Conservation (phyloP, 1,139 yeast species). For the Wickerhamiella infanticola region DNA sequence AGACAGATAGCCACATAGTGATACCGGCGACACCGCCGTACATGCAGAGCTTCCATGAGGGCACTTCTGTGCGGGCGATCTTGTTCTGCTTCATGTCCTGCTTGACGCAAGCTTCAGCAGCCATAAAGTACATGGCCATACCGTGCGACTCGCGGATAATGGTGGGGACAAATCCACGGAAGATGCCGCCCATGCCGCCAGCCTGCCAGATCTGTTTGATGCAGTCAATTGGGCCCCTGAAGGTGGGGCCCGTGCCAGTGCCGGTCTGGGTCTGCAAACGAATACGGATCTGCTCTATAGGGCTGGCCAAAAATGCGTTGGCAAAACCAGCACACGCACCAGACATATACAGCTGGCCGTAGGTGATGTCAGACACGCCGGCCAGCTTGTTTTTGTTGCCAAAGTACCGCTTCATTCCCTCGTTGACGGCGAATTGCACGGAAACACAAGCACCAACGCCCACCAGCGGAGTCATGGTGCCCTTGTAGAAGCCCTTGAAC, state of each 20-base stretch:
- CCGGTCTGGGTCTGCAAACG: slow-evolving; percentile 70
- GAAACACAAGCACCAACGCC: slow-evolving; percentile 95
- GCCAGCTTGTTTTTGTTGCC: slow-evolving; percentile 27
- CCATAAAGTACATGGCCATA: slow-evolving; percentile 73
- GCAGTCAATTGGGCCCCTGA: slow-evolving; percentile 71
- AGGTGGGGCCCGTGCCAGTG: slow-evolving; percentile 27
- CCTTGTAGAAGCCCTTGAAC: slow-evolving; percentile 67
- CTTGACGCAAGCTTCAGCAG: slow-evolving; percentile 73
- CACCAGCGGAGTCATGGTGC: slow-evolving; percentile 69
- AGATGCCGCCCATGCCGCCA: slow-evolving; percentile 41
- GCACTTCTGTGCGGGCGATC: slow-evolving; percentile 46
- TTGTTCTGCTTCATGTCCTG: slow-evolving; percentile 35
- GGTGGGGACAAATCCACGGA: slow-evolving; percentile 69
- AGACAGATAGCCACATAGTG: slow-evolving; percentile 63
- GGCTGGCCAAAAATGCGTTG: slow-evolving; percentile 73
- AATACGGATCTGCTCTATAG: slow-evolving; percentile 87
- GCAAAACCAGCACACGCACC: slow-evolving; percentile 87
- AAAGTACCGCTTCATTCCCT: slow-evolving; percentile 74
- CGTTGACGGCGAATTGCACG: slow-evolving; percentile 79
- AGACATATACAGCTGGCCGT: slow-evolving; percentile 53
- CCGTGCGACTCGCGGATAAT: slow-evolving; percentile 73
- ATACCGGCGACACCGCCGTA: slow-evolving; percentile 83
- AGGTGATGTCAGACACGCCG: slow-evolving; percentile 26
- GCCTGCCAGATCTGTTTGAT: slow-evolving; percentile 39
- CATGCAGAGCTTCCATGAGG: slow-evolving; percentile 70